Evolutionary conservation across 2,329 filamentous ascomycete genomes (phyloP).

Genomic region (Fusarium coicis): DNA sequence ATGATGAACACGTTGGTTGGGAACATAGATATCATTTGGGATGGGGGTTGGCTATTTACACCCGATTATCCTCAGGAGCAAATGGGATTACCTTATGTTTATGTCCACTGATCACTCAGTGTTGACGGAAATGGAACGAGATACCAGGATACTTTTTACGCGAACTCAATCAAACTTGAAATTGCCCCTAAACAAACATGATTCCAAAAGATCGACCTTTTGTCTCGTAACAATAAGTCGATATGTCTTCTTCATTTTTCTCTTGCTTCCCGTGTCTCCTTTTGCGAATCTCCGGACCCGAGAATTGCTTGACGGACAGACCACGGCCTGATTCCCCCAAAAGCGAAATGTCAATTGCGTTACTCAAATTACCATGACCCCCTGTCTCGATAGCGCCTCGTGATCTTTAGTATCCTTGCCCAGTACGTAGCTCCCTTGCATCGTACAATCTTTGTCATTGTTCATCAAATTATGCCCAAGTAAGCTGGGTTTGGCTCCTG

Average conservation of each 20-base stretch:
- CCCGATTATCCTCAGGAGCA: slow-evolving; percentile 27
- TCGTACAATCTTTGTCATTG: slow-evolving; percentile 16
- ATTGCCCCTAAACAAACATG: slow-evolving; percentile 22
- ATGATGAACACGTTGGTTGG: slow-evolving; percentile 45
- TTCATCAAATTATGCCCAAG: neutral
- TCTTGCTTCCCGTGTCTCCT: slow-evolving; percentile 10
- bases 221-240: neutral
- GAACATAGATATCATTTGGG: slow-evolving; percentile 45
- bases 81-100: slow-evolving; percentile 32
- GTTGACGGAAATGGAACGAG: slow-evolving; percentile 44
- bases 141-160: slow-evolving; percentile 41
- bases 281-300: neutral
- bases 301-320: slow-evolving; percentile 16
- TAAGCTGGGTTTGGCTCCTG: neutral
- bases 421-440: slow-evolving; percentile 32
- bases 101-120: slow-evolving; percentile 46
- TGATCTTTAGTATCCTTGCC: slow-evolving; percentile 42
- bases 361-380: slow-evolving; percentile 36
- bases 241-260: neutral
- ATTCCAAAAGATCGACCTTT: neutral
- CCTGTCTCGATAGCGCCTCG: slow-evolving; percentile 42
- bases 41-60: slow-evolving; percentile 28
- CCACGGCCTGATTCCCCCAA: neutral
- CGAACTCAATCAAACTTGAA: slow-evolving; percentile 32
- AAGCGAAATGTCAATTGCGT: slow-evolving; percentile 24